These are phyloP conservation scores for Pouteria campechiana DNA, from an alignment of 179 eudicot species.

Conservation along the genomic window DNA sequence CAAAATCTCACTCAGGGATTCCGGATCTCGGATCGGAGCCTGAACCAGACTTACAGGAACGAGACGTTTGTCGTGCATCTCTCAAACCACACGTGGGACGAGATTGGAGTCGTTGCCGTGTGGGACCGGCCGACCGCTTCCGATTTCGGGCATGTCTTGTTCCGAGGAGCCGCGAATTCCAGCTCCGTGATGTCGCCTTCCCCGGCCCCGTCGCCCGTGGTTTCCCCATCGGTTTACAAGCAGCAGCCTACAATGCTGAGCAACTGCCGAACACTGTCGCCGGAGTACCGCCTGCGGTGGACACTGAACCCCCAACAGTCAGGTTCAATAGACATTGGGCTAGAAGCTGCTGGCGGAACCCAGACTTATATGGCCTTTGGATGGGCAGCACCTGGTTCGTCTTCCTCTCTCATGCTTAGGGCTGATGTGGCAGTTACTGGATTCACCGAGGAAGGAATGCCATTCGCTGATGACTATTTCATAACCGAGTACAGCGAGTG, in stretches of 20 bases:
- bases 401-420: constrained; percentile 48
- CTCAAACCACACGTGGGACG: constrained; percentile 72
- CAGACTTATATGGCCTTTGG: constrained; percentile 91
- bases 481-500: constrained; percentile 75
- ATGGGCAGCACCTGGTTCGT: constrained; percentile 69
- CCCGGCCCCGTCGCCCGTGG: constrained; percentile 19
- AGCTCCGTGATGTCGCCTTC: constrained; percentile 17
- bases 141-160: constrained; percentile 68
- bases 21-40: constrained; percentile 43
- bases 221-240: constrained; percentile 6
- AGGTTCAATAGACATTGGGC: constrained; percentile 60
- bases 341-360: constrained; percentile 61
- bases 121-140: constrained; percentile 77
- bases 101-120: constrained; percentile 41
- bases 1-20: constrained; percentile 72
- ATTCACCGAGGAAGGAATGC: constrained; percentile 62
- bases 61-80: constrained; percentile 57
- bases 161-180: constrained; percentile 17
- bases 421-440: constrained; percentile 77
- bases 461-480: constrained; percentile 79
- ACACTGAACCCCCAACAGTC: constrained; percentile 46
- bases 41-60: constrained; percentile 56
- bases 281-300: constrained; percentile 70
- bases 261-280: constrained; percentile 57
- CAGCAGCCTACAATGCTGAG: constrained; percentile 77